Conservation (phyloP, 176 grass and related monocot genomes). For the Oryza meyeriana region DNA sequence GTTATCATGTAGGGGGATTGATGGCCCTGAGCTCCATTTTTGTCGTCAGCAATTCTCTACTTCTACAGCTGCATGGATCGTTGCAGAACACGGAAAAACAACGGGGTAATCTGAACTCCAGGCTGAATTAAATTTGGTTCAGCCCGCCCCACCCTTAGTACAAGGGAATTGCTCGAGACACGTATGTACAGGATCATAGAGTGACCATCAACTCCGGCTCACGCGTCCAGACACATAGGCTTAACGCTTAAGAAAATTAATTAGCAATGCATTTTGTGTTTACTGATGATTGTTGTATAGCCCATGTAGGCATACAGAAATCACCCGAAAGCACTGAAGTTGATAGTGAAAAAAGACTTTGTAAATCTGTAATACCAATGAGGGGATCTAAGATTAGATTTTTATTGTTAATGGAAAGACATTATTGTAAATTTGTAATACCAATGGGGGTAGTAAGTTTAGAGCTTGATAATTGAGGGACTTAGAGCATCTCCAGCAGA, state of each 20-base stretch:
- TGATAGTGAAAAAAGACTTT: too few species aligned
- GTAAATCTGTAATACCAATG: too few species aligned
- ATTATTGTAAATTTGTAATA: too few species aligned
- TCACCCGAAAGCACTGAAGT: too few species aligned
- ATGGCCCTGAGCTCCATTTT: conserved; percentile 96
- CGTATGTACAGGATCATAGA: conserved; percentile 38
- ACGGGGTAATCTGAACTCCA: neutral
- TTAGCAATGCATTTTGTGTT: neutral
- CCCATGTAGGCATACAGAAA: neutral
- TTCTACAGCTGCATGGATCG: conserved; percentile 75
- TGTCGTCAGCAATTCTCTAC: conserved; percentile 94
- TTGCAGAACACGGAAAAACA: conserved; percentile 47
- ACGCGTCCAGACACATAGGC: neutral
- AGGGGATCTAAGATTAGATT: too few species aligned
- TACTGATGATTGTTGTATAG: neutral
- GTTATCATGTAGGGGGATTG: conserved; percentile 55
- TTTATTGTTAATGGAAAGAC: too few species aligned
- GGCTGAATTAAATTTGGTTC: conserved; percentile 1
- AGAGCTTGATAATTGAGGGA: too few species aligned
- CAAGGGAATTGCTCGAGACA: neutral
- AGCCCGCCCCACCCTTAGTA: neutral
- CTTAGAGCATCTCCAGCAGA: too few species aligned
- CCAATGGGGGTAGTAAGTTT: too few species aligned
- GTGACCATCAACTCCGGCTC: conserved; percentile 4
- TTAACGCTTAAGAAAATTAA: neutral